Evolutionary conservation across 257 asterid species (phyloP).

Genomic region (Gardenia jasminoides): DNA sequence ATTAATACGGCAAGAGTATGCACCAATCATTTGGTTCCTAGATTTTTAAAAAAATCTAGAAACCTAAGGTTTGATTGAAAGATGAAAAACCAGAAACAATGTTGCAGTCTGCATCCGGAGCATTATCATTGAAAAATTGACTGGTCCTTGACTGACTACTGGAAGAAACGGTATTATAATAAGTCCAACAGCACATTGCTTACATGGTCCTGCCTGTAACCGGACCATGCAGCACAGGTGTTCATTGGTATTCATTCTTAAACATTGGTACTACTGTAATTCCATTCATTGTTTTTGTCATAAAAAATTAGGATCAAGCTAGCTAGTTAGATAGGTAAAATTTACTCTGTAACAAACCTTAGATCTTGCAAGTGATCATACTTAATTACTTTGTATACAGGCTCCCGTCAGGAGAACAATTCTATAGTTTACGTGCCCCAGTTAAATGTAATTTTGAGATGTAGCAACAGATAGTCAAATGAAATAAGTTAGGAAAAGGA

Average conservation of each 20-base stretch:
- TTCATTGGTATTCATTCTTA: not conserved
- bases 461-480: not conserved
- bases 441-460: too few species aligned
- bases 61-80: not conserved
- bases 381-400: not conserved
- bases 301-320: too few species aligned
- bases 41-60: not conserved
- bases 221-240: not conserved
- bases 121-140: slow-evolving; percentile 6
- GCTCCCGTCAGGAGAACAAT: not conserved
- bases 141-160: not conserved
- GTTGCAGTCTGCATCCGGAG: slow-evolving; percentile 1
- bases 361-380: not conserved
- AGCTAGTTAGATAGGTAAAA: not conserved
- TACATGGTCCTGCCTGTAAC: not conserved
- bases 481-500: not conserved
- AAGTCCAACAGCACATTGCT: not conserved
- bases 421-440: not conserved
- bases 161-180: not conserved
- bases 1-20: not conserved
- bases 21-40: not conserved
- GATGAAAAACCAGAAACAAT: not conserved
- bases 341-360: not conserved
- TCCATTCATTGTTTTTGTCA: not conserved
- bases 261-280: not conserved